Percentiles rank a stretch among this genome's conserved stretches.
Evolutionary conservation across 805 yeast genomes (phyloP).

Genomic region (Starmera caribaea): DNA sequence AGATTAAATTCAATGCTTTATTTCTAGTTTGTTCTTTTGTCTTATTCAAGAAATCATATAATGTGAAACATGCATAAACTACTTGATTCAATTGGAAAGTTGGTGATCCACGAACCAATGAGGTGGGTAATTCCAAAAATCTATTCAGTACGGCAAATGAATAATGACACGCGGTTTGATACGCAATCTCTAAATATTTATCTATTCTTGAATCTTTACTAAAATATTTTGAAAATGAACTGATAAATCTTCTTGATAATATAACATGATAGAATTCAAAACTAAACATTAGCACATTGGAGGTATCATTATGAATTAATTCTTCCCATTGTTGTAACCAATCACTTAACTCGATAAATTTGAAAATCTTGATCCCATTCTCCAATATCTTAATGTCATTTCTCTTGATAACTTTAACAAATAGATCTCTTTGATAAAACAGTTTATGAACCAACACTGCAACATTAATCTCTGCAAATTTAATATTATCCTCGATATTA

Average conservation of each 20-base stretch:
- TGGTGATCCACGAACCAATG: conserved; percentile 46
- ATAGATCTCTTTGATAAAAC: conserved; percentile 15
- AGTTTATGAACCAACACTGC: conserved; percentile 18
- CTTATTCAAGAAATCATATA: conserved; percentile 36
- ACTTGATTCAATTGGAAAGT: conserved; percentile 40
- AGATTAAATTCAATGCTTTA: conserved; percentile 34
- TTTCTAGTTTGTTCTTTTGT: conserved; percentile 31
- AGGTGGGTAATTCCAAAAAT: conserved; percentile 33
- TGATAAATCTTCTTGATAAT: conserved; percentile 27
- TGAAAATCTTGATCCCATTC: conserved; percentile 6
- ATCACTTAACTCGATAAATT: conserved; percentile 16
- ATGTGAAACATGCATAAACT: conserved; percentile 43
- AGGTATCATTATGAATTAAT: conserved; percentile 36
- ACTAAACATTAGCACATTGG: conserved; percentile 37
- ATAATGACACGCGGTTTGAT: conserved; percentile 34
- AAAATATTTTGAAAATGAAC: conserved; percentile 19
- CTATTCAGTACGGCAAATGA: conserved; percentile 36
- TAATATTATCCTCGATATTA: conserved; percentile 44
- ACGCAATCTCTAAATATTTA: conserved; percentile 19
- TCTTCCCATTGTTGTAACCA: conserved; percentile 40
- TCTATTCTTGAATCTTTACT: conserved; percentile 14
- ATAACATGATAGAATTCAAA: conserved; percentile 39
- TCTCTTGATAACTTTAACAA: conserved; percentile 12
- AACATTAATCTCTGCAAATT: conserved; percentile 39
- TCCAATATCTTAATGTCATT: conserved; percentile 6